Percentiles rank a stretch among this genome's conserved stretches.
These are phyloP conservation scores for Blastobotrys capitulatus DNA, from an alignment of 1,139 yeast genomes.

Conservation along the genomic window DNA sequence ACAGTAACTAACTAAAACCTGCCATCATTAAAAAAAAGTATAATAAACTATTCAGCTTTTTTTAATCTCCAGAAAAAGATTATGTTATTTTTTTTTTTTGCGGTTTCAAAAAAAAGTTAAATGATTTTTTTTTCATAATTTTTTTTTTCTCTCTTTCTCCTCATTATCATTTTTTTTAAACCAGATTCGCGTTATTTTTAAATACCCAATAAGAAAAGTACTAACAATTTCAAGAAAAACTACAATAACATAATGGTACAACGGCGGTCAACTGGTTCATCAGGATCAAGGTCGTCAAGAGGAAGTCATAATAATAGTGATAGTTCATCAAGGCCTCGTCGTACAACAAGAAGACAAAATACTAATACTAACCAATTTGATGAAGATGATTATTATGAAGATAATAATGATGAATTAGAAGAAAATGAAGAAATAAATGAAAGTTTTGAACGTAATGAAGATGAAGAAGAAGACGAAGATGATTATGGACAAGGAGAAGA, in stretches of 20 bases:
- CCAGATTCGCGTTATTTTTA: not conserved
- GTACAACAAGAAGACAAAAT: not conserved
- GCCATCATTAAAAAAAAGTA: no score
- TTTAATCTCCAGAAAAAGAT: no score
- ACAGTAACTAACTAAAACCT: no score
- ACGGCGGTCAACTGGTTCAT: not conserved
- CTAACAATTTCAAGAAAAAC: not conserved
- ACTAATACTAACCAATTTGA: not conserved
- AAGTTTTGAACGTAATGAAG: not conserved
- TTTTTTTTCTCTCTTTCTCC: not conserved
- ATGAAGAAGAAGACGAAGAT: conserved; percentile 14
- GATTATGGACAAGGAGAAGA: conserved; percentile 38
- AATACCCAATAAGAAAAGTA: not conserved
- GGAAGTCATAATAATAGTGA: not conserved
- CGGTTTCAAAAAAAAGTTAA: no score
- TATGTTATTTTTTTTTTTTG: no score
- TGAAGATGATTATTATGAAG: conserved; percentile 2
- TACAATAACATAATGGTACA: not conserved
- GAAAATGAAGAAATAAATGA: not conserved
- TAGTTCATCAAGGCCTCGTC: conserved; percentile 4
- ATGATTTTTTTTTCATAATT: not conserved
- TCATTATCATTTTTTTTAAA: no score
- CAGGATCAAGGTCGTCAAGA: not conserved
- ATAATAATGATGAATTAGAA: not conserved
- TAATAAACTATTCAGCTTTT: no score